Percentiles rank a stretch among this genome's conserved stretches.
phyloP scores from a whole-genome alignment of 306 rosid species.

The Astragalus membranaceus region DNA sequence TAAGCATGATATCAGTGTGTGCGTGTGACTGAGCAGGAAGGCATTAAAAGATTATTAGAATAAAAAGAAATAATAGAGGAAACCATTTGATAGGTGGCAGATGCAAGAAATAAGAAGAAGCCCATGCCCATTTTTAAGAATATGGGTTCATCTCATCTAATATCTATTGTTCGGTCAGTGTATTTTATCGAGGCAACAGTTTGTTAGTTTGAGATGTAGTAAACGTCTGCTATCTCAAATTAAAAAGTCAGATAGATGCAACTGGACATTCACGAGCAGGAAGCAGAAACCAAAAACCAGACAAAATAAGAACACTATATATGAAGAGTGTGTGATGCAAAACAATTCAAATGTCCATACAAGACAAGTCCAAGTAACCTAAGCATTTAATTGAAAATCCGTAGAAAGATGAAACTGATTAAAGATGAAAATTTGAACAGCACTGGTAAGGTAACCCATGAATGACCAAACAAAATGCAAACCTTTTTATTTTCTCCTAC shows the following conservation, averaged over 20 bases:
- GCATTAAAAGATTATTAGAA: not conserved
- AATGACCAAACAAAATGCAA: conserved; percentile 27
- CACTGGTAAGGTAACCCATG: not conserved
- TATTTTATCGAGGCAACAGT: conserved; percentile 28
- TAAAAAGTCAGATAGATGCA: conserved; percentile 33
- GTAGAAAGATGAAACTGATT: conserved; percentile 3
- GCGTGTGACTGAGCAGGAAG: conserved; percentile 8
- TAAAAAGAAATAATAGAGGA: not conserved
- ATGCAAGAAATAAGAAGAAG: conserved; percentile 5
- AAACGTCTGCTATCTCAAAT: conserved; percentile 37
- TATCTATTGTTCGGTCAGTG: conserved; percentile 10
- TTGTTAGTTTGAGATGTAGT: conserved; percentile 36
- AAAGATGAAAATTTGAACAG: conserved; percentile 15
- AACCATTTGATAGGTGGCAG: not conserved
- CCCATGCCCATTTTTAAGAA: not conserved
- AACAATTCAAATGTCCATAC: conserved; percentile 13
- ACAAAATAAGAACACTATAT: not conserved
- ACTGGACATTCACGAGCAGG: conserved; percentile 19
- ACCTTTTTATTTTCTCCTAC: conserved; percentile 10
- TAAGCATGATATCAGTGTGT: not conserved
- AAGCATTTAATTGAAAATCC: not conserved
- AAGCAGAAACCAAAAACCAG: not conserved
- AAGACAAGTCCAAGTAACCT: conserved; percentile 20
- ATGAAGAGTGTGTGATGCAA: conserved; percentile 1
- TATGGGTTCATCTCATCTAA: not conserved